These are phyloP conservation scores for Mycena chlorophos DNA, from an alignment of 768 basidiomycete genomes.

Conservation along the genomic window DNA sequence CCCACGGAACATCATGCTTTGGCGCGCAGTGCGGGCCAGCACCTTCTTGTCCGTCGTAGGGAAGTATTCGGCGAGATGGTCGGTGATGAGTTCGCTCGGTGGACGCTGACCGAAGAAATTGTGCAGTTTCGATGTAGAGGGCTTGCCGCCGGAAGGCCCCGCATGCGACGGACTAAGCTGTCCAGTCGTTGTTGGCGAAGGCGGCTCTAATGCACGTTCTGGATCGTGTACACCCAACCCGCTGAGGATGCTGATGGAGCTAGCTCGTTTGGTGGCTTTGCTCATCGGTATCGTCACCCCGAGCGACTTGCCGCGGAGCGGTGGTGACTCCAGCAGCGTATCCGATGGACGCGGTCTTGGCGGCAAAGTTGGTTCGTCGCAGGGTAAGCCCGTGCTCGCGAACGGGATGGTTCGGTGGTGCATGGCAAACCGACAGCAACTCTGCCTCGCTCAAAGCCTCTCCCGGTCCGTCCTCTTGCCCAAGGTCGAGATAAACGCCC, in stretches of 20 bases:
- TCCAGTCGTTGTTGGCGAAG: constrained; percentile 47
- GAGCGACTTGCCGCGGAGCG: constrained; percentile 28
- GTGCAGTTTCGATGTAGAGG: constrained; percentile 71
- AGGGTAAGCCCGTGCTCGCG: constrained; percentile 80
- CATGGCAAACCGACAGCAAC: constrained; percentile 80
- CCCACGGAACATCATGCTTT: constrained; percentile 78
- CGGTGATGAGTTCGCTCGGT: constrained; percentile 95
- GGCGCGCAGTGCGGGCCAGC: constrained; percentile 81
- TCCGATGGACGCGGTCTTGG: constrained; percentile 41
- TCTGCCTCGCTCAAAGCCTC: constrained; percentile 80
- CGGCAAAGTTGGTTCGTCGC: constrained; percentile 51
- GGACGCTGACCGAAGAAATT: constrained; percentile 99
- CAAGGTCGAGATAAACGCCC: constrained; percentile 76
- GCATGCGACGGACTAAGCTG: constrained; percentile 29
- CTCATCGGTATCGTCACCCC: constrained; percentile 24
- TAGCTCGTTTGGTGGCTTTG: constrained; percentile 84
- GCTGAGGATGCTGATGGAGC: constrained; percentile 91
- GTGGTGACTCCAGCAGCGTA: constrained; percentile 39
- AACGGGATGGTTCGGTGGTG: constrained; percentile 72
- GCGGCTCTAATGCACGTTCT: constrained; percentile 63
- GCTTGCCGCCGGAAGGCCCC: constrained; percentile 41
- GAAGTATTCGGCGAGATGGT: constrained; percentile 92
- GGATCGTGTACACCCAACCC: constrained; percentile 87
- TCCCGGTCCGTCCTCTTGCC: constrained; percentile 54
- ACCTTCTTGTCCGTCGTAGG: constrained; percentile 91